Conservation (phyloP, 1,139 yeast genomes). For the Debaryomyces subglobosus region DNA sequence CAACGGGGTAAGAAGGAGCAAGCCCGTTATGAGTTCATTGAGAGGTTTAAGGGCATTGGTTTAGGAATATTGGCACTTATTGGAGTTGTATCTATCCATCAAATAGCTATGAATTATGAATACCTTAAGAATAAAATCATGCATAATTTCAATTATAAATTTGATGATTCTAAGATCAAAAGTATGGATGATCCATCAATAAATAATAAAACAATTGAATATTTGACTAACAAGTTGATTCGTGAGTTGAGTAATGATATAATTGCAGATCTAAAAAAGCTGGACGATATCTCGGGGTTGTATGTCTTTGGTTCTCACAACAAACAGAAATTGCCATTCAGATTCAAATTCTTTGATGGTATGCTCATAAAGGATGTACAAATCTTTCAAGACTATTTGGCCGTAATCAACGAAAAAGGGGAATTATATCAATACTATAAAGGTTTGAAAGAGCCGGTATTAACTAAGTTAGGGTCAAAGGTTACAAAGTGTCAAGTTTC, state of each 20-base stretch:
- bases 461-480: conserved; percentile 39
- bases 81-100: conserved; percentile 40
- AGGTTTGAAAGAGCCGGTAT: conserved; percentile 29
- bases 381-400: conserved; percentile 50
- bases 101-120: conserved; percentile 45
- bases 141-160: conserved; percentile 32
- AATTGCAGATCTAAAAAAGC: conserved; percentile 25
- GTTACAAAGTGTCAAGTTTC: conserved; percentile 58
- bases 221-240: conserved; percentile 27
- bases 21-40: conserved; percentile 31
- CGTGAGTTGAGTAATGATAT: conserved; percentile 38
- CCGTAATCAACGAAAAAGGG: conserved; percentile 73
- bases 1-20: conserved; percentile 25
- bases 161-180: conserved; percentile 30
- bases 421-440: conserved; percentile 70
- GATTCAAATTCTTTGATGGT: conserved; percentile 67
- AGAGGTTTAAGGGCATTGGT: conserved; percentile 36
- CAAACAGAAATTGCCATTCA: conserved; percentile 53
- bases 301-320: conserved; percentile 42
- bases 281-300: conserved; percentile 34
- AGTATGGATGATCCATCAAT: conserved; percentile 32
- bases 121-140: conserved; percentile 32
- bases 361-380: conserved; percentile 61
- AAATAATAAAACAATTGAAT: conserved; percentile 29
- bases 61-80: conserved; percentile 36